Evolutionary conservation across 2,329 filamentous ascomycete species (phyloP).

Genomic region (Epichloe scottii): DNA sequence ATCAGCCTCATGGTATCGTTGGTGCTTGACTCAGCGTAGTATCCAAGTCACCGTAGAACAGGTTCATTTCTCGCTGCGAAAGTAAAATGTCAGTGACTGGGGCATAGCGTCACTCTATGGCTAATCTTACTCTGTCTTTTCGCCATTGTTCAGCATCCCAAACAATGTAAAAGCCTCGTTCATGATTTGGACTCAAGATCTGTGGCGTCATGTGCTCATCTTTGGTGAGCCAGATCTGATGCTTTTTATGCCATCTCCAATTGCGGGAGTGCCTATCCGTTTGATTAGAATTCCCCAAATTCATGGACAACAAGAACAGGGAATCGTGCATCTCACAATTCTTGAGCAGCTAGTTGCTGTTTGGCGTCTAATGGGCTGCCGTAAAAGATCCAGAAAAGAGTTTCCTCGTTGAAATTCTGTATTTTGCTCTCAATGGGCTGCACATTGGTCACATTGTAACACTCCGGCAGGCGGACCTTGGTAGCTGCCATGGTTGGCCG

Average conservation of each 20-base stretch:
- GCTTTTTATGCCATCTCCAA: constrained; percentile 58
- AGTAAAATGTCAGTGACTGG: constrained; percentile 3
- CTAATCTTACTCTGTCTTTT: constrained; percentile 50
- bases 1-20: constrained; percentile 13
- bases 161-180: constrained; percentile 54
- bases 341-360: constrained; percentile 49
- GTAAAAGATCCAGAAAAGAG: constrained; percentile 58
- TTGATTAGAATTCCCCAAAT: constrained; percentile 1
- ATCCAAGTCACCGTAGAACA: constrained; percentile 51
- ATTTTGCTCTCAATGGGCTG: constrained; percentile 54
- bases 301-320: not conserved
- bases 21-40: constrained; percentile 27
- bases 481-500: constrained; percentile 38
- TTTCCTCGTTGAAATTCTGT: constrained; percentile 55
- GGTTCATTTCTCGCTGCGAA: constrained; percentile 45
- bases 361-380: constrained; percentile 50
- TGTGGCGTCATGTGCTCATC: constrained; percentile 54
- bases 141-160: constrained; percentile 52
- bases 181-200: constrained; percentile 42
- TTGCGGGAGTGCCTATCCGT: constrained; percentile 44
- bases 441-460: constrained; percentile 54
- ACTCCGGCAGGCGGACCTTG: constrained; percentile 48
- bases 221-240: constrained; percentile 55
- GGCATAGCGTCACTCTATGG: constrained; percentile 6
- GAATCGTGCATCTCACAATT: constrained; percentile 37